These are phyloP conservation scores for Immersiporthe knoxdaviesiana DNA, from an alignment of 2,329 filamentous ascomycete species.

Conservation along the genomic window DNA sequence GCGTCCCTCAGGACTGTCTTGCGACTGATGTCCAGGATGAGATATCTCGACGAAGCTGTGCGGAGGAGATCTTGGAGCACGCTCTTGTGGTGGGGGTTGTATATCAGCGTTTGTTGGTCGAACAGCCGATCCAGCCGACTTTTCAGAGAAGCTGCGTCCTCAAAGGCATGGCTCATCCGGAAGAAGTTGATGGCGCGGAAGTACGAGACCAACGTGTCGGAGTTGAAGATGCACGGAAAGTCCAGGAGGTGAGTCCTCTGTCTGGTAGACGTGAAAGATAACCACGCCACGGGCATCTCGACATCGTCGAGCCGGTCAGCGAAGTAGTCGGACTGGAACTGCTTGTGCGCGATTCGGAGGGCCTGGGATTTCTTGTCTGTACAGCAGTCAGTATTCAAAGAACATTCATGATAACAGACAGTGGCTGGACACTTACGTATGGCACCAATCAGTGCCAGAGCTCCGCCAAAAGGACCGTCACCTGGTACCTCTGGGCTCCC, in stretches of 20 bases:
- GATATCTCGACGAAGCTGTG: conserved; percentile 69
- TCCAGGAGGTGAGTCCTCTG: conserved; percentile 76
- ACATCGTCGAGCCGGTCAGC: conserved; percentile 75
- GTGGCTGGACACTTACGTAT: conserved; percentile 63
- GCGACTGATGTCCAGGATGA: conserved; percentile 71
- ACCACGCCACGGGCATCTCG: conserved; percentile 74
- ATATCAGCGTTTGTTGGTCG: conserved; percentile 57
- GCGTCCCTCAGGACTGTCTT: conserved; percentile 71
- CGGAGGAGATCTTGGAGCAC: conserved; percentile 66
- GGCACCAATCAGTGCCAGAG: conserved; percentile 71
- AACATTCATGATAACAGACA: neutral
- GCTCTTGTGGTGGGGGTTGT: conserved; percentile 60
- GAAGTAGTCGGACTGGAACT: conserved; percentile 77
- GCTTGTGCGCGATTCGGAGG: conserved; percentile 66
- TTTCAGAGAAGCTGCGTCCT: conserved; percentile 65
- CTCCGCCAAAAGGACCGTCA: conserved; percentile 75
- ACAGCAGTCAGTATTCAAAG: conserved; percentile 32
- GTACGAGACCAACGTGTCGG: conserved; percentile 74
- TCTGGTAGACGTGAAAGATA: conserved; percentile 62
- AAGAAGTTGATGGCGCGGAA: conserved; percentile 89
- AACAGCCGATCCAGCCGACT: conserved; percentile 61
- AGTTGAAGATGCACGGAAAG: conserved; percentile 78
- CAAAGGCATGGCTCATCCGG: conserved; percentile 79
- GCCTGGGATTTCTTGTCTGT: conserved; percentile 64
- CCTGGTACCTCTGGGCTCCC: conserved; percentile 71